These are phyloP conservation scores for Solanum piurae DNA, from an alignment of 257 asterid genomes.

Conservation along the genomic window DNA sequence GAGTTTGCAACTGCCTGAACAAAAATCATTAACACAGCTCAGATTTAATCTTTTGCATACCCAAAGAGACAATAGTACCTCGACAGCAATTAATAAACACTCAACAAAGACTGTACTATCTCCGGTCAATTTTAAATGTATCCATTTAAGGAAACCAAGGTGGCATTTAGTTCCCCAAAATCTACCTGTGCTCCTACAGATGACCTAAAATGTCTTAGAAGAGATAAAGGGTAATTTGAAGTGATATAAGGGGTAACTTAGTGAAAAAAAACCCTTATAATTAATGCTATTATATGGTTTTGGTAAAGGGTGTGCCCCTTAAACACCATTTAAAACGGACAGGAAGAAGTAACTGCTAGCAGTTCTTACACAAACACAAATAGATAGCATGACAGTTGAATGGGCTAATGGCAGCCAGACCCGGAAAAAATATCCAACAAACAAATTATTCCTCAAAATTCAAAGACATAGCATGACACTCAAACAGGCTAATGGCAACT, in stretches of 20 bases:
- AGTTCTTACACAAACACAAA: not conserved
- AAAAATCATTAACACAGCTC: not conserved
- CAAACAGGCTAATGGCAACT: not conserved
- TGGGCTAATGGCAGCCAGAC: not conserved
- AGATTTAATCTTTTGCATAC: not conserved
- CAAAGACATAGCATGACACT: not conserved
- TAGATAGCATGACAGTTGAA: not conserved
- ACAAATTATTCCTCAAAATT: not conserved
- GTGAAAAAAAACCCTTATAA: not conserved
- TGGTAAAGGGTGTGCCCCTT: not conserved
- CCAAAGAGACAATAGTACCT: not conserved
- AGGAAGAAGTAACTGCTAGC: not conserved
- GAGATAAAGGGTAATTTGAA: not conserved
- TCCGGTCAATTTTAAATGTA: not conserved
- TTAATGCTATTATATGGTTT: not conserved
- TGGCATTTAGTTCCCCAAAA: not conserved
- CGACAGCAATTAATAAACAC: not conserved
- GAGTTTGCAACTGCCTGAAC: conserved; percentile 93
- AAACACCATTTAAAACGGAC: not conserved
- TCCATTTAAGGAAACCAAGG: not conserved
- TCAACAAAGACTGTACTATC: not conserved
- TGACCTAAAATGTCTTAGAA: not conserved
- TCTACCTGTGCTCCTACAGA: not conserved
- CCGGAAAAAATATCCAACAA: not conserved
- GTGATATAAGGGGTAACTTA: not conserved